A percentile compares a stretch with the other conserved stretches of the same genome.
phyloP scores from a whole-genome alignment of 176 grass and related monocot species.

The Eleusine coracana region DNA sequence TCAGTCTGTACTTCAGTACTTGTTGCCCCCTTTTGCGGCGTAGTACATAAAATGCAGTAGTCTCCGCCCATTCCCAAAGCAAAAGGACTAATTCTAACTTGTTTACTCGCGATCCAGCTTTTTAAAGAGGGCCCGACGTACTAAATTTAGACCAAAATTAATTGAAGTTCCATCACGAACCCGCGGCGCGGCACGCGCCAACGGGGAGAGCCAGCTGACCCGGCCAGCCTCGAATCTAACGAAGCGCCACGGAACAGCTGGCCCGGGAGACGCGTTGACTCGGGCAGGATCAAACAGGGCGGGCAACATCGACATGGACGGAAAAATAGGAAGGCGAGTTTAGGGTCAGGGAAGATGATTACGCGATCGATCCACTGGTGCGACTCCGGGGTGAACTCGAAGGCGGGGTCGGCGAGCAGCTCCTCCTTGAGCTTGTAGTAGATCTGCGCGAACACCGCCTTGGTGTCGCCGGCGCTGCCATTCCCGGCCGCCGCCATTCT shows the following conservation, averaged over 20 bases:
- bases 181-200: not conserved
- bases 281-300: not conserved
- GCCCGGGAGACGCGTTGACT: not conserved
- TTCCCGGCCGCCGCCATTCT: too few relatives aligned
- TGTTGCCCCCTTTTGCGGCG: not conserved
- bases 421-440: constrained; percentile 74
- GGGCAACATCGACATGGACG: too few relatives aligned
- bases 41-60: not conserved
- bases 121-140: not conserved
- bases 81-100: not conserved
- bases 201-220: not conserved
- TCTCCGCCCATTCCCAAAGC: too few relatives aligned
- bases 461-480: constrained; percentile 35
- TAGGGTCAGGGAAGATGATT: constrained; percentile 3
- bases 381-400: constrained; percentile 77
- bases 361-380: constrained; percentile 80
- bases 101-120: not conserved
- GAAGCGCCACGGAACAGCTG: not conserved
- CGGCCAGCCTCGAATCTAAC: constrained; percentile 1
- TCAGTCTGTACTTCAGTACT: not conserved
- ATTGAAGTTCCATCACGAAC: not conserved
- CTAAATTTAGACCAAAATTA: not conserved
- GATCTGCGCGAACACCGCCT: constrained; percentile 62
- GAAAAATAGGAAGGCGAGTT: not conserved
- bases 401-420: constrained; percentile 76